These are phyloP conservation scores for Gracilaria caudata DNA, from an alignment of 23 red algal genomes.

Conservation along the genomic window DNA sequence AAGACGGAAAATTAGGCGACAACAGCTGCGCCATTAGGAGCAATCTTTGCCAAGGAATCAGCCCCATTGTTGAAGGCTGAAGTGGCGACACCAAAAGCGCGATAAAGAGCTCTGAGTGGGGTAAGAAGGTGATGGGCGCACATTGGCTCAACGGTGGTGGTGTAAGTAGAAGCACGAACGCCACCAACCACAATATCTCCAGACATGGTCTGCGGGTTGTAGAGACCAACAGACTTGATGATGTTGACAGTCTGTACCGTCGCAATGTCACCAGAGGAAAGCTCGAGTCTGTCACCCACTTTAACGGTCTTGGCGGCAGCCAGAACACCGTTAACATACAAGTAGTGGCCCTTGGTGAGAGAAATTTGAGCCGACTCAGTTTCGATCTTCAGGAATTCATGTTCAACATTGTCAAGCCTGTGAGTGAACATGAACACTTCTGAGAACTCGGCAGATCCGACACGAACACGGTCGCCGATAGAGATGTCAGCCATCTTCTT, in stretches of 20 bases:
- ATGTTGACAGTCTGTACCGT: constrained; percentile 24
- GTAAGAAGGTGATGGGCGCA: constrained; percentile 42
- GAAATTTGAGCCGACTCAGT: constrained; percentile 39
- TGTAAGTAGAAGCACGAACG: constrained; percentile 60
- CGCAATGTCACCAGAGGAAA: neutral
- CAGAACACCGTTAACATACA: constrained; percentile 60
- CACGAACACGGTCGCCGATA: constrained; percentile 70
- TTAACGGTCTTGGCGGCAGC: constrained; percentile 39
- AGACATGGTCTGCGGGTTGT: constrained; percentile 80
- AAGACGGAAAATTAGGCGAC: neutral
- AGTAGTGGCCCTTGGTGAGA: constrained; percentile 65
- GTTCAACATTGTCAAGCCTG: constrained; percentile 21
- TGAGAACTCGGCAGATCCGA: constrained; percentile 46
- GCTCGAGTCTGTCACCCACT: constrained; percentile 42
- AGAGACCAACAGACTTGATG: constrained; percentile 52
- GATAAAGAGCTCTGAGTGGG: constrained; percentile 41
- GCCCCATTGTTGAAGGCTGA: constrained; percentile 63
- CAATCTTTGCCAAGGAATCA: constrained; percentile 40
- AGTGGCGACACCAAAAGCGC: constrained; percentile 34
- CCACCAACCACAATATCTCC: constrained; percentile 76
- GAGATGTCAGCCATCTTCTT: constrained; percentile 72
- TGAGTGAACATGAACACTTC: constrained; percentile 78
- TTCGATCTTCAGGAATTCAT: constrained; percentile 39
- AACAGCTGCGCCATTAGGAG: constrained; percentile 36
- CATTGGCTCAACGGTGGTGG: constrained; percentile 36